Conservation (phyloP, 768 basidiomycete species). For the Xerocomus spinulosus region DNA sequence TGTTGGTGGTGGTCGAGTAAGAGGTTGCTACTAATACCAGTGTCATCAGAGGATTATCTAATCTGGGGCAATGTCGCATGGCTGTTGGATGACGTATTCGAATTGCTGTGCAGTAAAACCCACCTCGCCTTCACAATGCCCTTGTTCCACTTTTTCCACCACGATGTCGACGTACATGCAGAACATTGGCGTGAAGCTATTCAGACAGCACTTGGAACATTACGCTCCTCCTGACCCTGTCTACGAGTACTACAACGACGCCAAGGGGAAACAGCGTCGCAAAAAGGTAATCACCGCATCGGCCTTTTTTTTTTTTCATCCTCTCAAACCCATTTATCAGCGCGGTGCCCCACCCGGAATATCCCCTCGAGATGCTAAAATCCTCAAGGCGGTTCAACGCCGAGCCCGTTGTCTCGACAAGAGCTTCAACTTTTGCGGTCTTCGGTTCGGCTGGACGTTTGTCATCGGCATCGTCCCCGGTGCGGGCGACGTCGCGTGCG, state of each 20-base stretch:
- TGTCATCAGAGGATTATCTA: too few species aligned
- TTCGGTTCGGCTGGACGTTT: constrained; percentile 86
- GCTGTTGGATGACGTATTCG: constrained; percentile 13
- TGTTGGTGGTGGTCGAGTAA: not conserved
- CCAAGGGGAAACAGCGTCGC: constrained; percentile 27
- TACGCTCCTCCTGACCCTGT: constrained; percentile 72
- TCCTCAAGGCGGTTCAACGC: constrained; percentile 68
- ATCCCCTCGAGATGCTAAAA: constrained; percentile 66
- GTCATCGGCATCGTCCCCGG: constrained; percentile 72
- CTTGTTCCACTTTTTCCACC: not conserved
- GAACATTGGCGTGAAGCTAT: constrained; percentile 55
- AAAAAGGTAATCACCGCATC: constrained; percentile 30
- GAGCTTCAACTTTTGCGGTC: constrained; percentile 71
- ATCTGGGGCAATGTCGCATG: not conserved
- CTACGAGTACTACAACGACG: constrained; percentile 45
- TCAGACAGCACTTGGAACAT: constrained; percentile 57
- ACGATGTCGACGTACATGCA: constrained; percentile 29
- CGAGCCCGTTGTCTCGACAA: constrained; percentile 87
- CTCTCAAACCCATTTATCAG: constrained; percentile 30
- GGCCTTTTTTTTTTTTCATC: constrained; percentile 11
- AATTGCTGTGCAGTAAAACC: not conserved
- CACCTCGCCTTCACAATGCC: not conserved
- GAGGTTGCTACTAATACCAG: too few species aligned
- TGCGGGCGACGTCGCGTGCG: constrained; percentile 62
- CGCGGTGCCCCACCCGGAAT: constrained; percentile 72